These are phyloP conservation scores for Daucus carota DNA, from an alignment of 129 eudicot genomes.

Conservation along the genomic window DH1_v3.0 NC_030386.2:37749501-37750000, in stretches of 20 bases:
- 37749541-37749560: neutral
- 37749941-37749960: no score
- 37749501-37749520: slow-evolving; percentile 9
- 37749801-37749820: no score
- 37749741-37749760: slow-evolving; percentile 17
- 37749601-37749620: slow-evolving; percentile 15
- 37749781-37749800: slow-evolving; percentile 24
- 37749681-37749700: slow-evolving; percentile 19
- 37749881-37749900: no score
- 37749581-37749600: slow-evolving; percentile 1
- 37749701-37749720: slow-evolving; percentile 20
- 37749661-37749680: slow-evolving; percentile 8
- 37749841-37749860: no score
- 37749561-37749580: slow-evolving; percentile 23
- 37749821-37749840: no score
- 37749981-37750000: no score
- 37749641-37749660: slow-evolving; percentile 26
- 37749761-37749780: slow-evolving; percentile 31
- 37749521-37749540: slow-evolving; percentile 5
- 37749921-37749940: no score
- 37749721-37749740: slow-evolving; percentile 9
- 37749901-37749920: no score
- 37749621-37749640: slow-evolving; percentile 26
- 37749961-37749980: no score
- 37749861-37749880: no score